Conservation (phyloP, 2,329 filamentous ascomycete species). For the Leptographium wingfieldii region DNA sequence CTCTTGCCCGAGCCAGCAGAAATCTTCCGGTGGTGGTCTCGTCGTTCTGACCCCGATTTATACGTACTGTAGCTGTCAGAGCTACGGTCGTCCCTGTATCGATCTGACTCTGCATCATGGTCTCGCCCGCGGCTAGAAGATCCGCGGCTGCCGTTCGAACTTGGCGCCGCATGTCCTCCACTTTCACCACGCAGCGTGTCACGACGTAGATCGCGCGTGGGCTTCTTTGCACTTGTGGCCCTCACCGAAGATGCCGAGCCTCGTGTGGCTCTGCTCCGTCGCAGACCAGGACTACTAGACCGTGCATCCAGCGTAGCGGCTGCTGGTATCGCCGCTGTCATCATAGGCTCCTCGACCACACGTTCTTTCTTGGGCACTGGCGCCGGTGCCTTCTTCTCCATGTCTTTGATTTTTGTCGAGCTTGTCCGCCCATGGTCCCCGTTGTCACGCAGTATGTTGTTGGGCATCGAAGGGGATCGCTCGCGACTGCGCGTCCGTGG, state of each 20-base stretch:
- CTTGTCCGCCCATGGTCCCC: not conserved
- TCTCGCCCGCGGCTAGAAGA: not conserved
- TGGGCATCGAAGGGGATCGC: not conserved
- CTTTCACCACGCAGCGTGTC: conserved; percentile 54
- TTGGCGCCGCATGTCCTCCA: conserved; percentile 29
- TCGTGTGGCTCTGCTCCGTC: conserved; percentile 43
- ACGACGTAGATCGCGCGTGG: conserved; percentile 44
- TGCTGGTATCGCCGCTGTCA: conserved; percentile 15
- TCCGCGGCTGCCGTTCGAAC: conserved; percentile 32
- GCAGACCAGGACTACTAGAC: conserved; percentile 24
- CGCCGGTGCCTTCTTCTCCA: conserved; percentile 8
- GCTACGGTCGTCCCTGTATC: not conserved
- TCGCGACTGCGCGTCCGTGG: conserved; percentile 7
- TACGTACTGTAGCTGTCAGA: conserved; percentile 10
- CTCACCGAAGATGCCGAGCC: conserved; percentile 36
- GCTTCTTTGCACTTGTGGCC: conserved; percentile 27
- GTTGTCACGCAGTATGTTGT: not conserved
- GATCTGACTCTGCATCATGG: not conserved
- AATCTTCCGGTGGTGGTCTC: conserved; percentile 17
- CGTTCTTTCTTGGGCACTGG: conserved; percentile 12
- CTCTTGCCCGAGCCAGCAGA: conserved; percentile 19
- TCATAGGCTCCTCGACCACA: conserved; percentile 18
- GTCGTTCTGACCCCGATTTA: conserved; percentile 12
- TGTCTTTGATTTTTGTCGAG: not conserved
- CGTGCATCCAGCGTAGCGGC: conserved; percentile 10